Evolutionary conservation across 495 filamentous ascomycete genomes (phyloP), one percentile per base, ranked within the genome.

Genomic region (Cercophora samala): DNA sequence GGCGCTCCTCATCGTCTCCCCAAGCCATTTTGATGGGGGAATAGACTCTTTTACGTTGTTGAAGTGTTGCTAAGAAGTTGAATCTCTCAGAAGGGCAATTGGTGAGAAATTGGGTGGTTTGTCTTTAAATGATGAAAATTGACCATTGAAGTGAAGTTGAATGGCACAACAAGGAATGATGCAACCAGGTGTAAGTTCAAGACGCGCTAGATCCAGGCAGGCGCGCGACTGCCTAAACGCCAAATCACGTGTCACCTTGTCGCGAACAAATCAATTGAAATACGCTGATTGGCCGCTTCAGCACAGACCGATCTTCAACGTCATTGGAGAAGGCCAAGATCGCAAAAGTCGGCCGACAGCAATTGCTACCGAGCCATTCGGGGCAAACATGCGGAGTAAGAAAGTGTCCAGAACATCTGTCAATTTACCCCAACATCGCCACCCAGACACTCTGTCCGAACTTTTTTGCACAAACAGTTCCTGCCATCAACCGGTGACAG

Each of bases 1-100:
- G 84, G 15, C 83, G 83, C 60, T 81, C 81, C 54, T 81, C 78
- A 11, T 79, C 74, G 17, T 75, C 68, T 42, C 70, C 70, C 69
- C 81, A 79, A n/a, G 78, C 75, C 81, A 84, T 84, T 11, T 18
- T 32, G 55, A 68, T 13, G 6, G 51, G n/a, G 58, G 51, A 29
- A 29, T 6, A 29, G 11, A 46, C 37, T 46, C 15, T 13, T 46
- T 18, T 18, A 0, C 4, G 15, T 17, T 46, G 37, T 17, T 46
- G 37, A 13, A 17, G 15, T 46, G 2, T 11, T 46, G 2, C 37
- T 46, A 0, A 46, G 15, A 13, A 46, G 13, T 46, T 13, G 1
- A 0, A 9, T 17, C 11, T 17, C 37, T 32, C 37, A 46, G 6
- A 46, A 0, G 8, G 6, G 5, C 37, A 46, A 46, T 46, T 46